Percentiles rank a stretch among this genome's conserved stretches.
Conservation (phyloP, 2,329 filamentous ascomycete genomes). For the Fusarium duplospermum region DNA sequence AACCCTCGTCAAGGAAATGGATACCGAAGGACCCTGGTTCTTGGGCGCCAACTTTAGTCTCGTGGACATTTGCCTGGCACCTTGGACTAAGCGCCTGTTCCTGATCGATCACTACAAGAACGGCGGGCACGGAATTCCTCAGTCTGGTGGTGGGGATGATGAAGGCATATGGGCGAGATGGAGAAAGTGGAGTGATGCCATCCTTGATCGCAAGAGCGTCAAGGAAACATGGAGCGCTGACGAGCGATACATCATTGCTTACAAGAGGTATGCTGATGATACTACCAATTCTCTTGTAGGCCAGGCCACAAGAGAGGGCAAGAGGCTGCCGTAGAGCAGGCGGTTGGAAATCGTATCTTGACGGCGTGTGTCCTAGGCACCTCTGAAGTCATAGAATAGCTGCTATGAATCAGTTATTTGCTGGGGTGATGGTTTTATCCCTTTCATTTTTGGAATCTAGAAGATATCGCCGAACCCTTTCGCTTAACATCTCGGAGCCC, state of each 20-base stretch:
- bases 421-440: too few relatives aligned
- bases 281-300: conserved; percentile 71
- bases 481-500: too few relatives aligned
- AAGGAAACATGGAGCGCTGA: conserved; percentile 75
- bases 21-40: conserved; percentile 70
- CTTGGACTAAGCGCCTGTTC: conserved; percentile 79
- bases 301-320: conserved; percentile 71
- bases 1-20: conserved; percentile 72
- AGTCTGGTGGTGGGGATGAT: conserved; percentile 66
- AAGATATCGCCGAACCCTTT: background rate
- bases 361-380: background rate
- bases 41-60: conserved; percentile 71
- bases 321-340: conserved; percentile 62
- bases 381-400: background rate
- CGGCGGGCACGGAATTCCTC: conserved; percentile 61
- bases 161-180: conserved; percentile 75
- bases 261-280: conserved; percentile 75
- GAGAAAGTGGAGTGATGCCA: conserved; percentile 71
- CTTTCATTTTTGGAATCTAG: background rate
- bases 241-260: conserved; percentile 75
- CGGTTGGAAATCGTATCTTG: background rate
- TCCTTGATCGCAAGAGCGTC: conserved; percentile 71
- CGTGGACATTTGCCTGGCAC: conserved; percentile 77
- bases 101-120: conserved; percentile 80
- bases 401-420: background rate